Base-by-base conservation (phyloP, 2,329 filamentous ascomycete species). In the Colletotrichum costaricense region DNA sequence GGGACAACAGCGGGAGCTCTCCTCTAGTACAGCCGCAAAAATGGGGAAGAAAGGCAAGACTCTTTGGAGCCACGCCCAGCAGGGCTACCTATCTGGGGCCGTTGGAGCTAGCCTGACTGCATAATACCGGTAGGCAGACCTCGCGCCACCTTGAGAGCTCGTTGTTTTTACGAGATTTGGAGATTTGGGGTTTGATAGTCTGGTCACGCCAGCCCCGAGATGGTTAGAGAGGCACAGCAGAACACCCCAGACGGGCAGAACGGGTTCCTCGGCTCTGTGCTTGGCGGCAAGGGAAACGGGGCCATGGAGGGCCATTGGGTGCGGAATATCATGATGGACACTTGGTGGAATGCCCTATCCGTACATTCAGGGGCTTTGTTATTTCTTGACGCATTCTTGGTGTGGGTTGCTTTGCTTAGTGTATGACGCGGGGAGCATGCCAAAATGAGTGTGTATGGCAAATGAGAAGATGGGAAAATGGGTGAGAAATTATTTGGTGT, bases 1-100 rank as follows among this genome's bases (percentile, higher is more conserved):
- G 16, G 16, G 26, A 26, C 22, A 28, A 26, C 46, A 62, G 30
- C 42, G 56, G 64, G 11, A 49, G 3, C 8, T 49, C 38, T 35
- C 64, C 59, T 14, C 11, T 30, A 59, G 57, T 69, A 69, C 58
- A 69, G 65, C 58, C 58, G 69, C 42, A 54, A 63, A 46, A 46
- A 59, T 59, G 69, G 59, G 42, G 54, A 46, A 30, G 6, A 5
- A 35, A 35, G 4, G 11, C 33, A 42, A 42, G 65, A 30, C 52
- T 22, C 28, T 28, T 12, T 11, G 49, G 14, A 30, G 30, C 24
- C 28, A 30, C 57, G 57, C 64, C 69, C 26, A 58, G 57, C 52
- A 63, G 30, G 19, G 28, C 30, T 38, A 72, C 57, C 55, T 57
- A 72, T 63, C 55, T 57, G 52, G 35, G 35, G 35, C 52, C 57